Conservation (phyloP, 2,329 filamentous ascomycete species). For the Sclerotinia trifoliorum region DNA sequence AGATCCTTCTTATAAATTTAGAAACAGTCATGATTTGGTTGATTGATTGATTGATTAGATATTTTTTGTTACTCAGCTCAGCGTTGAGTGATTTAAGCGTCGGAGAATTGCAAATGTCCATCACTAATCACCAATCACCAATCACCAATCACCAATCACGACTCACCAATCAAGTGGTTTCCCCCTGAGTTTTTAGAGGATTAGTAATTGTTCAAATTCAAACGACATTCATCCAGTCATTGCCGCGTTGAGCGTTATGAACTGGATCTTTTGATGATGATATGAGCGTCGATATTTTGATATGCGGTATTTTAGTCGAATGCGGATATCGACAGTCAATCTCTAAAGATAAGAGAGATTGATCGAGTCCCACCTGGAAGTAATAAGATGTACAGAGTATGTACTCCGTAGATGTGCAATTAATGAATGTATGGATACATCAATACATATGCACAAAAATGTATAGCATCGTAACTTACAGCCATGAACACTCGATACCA, state of each 20-base stretch:
- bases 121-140: neutral
- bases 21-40: neutral
- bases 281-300: neutral
- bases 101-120: constrained; percentile 9
- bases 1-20: constrained; percentile 3
- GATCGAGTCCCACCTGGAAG: constrained; percentile 7
- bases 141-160: neutral
- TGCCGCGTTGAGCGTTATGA: neutral
- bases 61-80: neutral
- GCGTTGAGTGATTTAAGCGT: neutral
- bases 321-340: constrained; percentile 11
- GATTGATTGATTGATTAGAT: neutral
- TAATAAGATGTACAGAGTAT: neutral
- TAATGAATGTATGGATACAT: neutral
- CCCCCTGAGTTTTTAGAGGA: neutral
- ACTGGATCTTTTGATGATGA: too few relatives aligned
- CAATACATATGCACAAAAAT: neutral
- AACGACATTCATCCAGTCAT: constrained; percentile 4
- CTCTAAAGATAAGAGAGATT: constrained; percentile 12
- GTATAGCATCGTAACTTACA: neutral
- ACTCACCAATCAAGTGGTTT: neutral
- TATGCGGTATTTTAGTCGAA: neutral
- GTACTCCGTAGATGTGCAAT: neutral
- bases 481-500: neutral
- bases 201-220: constrained; percentile 3